Percentiles rank a stretch among this genome's conserved stretches.
Evolutionary conservation across 2,329 filamentous ascomycete genomes (phyloP).

Genomic region (Xylaria polymorpha): DNA sequence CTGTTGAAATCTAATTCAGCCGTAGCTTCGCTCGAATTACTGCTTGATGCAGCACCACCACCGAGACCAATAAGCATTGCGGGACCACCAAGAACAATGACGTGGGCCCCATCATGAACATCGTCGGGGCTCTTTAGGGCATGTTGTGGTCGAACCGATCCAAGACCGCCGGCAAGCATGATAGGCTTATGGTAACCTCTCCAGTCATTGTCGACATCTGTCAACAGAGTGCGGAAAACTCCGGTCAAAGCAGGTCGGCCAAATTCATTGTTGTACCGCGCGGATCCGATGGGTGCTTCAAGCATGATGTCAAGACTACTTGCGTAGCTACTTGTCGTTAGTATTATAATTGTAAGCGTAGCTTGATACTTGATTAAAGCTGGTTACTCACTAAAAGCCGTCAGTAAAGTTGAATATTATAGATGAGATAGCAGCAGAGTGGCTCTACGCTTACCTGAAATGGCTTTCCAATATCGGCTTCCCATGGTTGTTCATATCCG

Average conservation of each 20-base stretch:
- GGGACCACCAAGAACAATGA: constrained; percentile 90
- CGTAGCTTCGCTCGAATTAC: constrained; percentile 86
- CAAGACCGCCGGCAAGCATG: constrained; percentile 88
- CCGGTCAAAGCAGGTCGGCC: constrained; percentile 89
- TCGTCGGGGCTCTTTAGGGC: constrained; percentile 84
- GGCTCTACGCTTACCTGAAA: constrained; percentile 62
- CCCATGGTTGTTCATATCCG: constrained; percentile 85
- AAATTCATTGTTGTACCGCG: constrained; percentile 96
- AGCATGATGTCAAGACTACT: constrained; percentile 98
- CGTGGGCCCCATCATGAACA: constrained; percentile 87
- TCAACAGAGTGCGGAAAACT: constrained; percentile 90
- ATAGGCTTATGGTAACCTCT: constrained; percentile 96
- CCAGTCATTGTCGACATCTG: constrained; percentile 65
- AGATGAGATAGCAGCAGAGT: background rate
- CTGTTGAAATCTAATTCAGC: constrained; percentile 96
- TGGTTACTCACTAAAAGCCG: constrained; percentile 30
- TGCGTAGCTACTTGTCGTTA: constrained; percentile 67
- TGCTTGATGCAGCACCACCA: constrained; percentile 93
- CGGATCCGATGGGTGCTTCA: constrained; percentile 93
- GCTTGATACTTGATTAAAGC: background rate
- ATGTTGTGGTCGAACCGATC: constrained; percentile 89
- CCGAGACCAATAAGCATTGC: constrained; percentile 98
- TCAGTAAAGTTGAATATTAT: constrained; percentile 18
- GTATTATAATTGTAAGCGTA: background rate
- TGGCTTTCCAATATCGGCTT: constrained; percentile 88